Base-by-base conservation (phyloP, 345 rosid species). In the Durio zibethinus region DNA sequence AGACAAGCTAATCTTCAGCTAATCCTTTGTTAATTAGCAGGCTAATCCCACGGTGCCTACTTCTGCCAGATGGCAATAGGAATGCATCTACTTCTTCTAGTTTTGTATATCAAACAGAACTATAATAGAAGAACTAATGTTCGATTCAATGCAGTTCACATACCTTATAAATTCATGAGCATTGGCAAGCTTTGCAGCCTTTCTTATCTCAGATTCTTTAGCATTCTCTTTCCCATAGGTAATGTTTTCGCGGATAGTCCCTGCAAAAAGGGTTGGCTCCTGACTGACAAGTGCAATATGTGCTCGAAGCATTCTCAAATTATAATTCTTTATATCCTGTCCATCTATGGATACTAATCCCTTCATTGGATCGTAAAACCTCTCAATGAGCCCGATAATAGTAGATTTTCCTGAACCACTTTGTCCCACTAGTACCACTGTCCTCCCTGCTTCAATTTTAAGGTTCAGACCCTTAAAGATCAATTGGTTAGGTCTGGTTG, bases 361-460 rank as follows among this genome's bases (percentile, higher is more conserved):
- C 57, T 84, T 86, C 36, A 65, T 12, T 4, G 90, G 91, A 81
- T 91, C 90, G 16, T 89, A 91, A 47, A 91, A 89, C 72, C 94
- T 87, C 70, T 88, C 92, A 10, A 91, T 86, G 23, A 89, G 89
- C 5, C 86, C 89, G 14, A 91, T 84, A 54, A 89, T 78, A 48
- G 94, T 90, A 25, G 92, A 87, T 82, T 90, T 89, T 25, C 94
- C 92, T 4, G 88, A 87, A 33, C 94, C 92, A 69, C 94, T 91
- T 63, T 84, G 90, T 47, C 94, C 92, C 2, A 84, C 94, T 53
- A 89, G 64, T 43, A 92, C 92, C 27, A 87, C 63, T 43, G 91
- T 87, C 64, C 78, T 85, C 31, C 91, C 90, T 42, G 90, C 86
- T 38, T 87, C 88, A n/a, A 89, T 81, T 79, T 81, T 85, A n/a